A percentile compares a stretch with the other conserved stretches of the same genome.
phyloP scores from a whole-genome alignment of 305 asterid genomes.

The Caryopteris hybrid region DNA sequence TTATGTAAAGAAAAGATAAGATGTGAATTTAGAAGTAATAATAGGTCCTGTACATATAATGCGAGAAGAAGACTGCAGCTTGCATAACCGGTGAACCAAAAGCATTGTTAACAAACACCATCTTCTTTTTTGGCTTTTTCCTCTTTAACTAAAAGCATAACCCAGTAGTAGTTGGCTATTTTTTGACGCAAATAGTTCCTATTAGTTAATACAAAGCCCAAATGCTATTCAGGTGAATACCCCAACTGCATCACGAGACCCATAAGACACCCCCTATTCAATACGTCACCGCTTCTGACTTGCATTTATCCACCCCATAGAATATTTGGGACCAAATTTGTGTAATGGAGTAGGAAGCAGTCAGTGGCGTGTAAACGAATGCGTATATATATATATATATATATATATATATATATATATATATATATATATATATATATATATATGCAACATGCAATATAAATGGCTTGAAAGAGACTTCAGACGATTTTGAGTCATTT shows the following conservation, averaged over 20 bases:
- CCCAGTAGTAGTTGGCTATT: background rate
- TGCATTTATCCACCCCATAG: slow-evolving; percentile 20
- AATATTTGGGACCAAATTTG: background rate
- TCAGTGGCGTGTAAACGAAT: background rate
- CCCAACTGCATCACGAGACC: slow-evolving; percentile 35
- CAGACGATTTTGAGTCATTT: background rate
- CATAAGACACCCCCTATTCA: slow-evolving; percentile 20
- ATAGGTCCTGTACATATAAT: too few relatives aligned
- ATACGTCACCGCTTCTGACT: slow-evolving; percentile 30
- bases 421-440: background rate
- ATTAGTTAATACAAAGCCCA: slow-evolving; percentile 13
- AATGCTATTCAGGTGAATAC: slow-evolving; percentile 15
- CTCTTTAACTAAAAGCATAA: slow-evolving; percentile 6
- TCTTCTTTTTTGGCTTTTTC: background rate
- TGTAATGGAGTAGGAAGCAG: slow-evolving; percentile 18
- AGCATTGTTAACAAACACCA: slow-evolving; percentile 19
- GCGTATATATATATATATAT: background rate
- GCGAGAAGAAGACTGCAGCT: background rate
- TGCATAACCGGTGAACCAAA: slow-evolving; percentile 26
- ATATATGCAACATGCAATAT: background rate
- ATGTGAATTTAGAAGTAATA: too few relatives aligned
- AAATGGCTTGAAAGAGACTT: slow-evolving; percentile 2
- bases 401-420: background rate
- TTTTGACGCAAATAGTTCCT: background rate
- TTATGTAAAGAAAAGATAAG: too few relatives aligned